Evolutionary conservation across 208 protist species (phyloP).

Genomic region (Wallacemonas collosoma): DNA sequence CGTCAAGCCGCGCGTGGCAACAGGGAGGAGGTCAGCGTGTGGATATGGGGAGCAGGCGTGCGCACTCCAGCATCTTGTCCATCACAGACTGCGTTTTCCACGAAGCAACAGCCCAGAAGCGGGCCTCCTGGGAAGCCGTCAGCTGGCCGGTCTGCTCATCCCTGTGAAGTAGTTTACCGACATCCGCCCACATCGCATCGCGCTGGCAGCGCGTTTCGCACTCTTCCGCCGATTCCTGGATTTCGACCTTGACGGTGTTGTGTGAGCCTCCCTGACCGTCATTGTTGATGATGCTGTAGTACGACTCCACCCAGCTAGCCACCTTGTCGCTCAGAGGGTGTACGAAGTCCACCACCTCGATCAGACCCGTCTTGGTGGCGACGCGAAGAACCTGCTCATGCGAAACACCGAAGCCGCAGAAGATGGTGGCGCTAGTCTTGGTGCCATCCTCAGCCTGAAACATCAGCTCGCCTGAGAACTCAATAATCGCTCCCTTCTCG

Average conservation of each 20-base stretch:
- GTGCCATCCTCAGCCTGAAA: conserved; percentile 30
- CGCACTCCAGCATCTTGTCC: conserved; percentile 63
- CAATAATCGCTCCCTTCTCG: conserved; percentile 40
- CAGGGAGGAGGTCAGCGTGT: not conserved
- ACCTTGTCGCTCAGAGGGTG: conserved; percentile 24
- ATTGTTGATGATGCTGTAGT: conserved; percentile 43
- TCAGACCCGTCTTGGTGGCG: conserved; percentile 33
- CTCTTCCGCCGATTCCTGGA: conserved; percentile 14
- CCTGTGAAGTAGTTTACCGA: conserved; percentile 23
- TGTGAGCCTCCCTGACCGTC: conserved; percentile 25
- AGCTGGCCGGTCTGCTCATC: conserved; percentile 31
- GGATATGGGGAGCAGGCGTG: conserved; percentile 23
- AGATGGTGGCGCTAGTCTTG: conserved; percentile 28
- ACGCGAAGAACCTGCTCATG: conserved; percentile 31
- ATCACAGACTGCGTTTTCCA: conserved; percentile 70
- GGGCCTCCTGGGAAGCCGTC: conserved; percentile 35
- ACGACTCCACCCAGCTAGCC: conserved; percentile 18
- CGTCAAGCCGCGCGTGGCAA: no score
- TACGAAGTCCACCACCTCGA: conserved; percentile 45
- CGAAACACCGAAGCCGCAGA: conserved; percentile 35
- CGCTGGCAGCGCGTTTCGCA: conserved; percentile 28
- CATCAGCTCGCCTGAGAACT: conserved; percentile 39
- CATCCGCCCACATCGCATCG: conserved; percentile 52
- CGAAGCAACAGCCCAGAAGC: conserved; percentile 39
- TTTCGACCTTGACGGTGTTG: conserved; percentile 20